Base-by-base conservation (phyloP, 345 rosid genomes). In the Sapria himalayana region DNA sequence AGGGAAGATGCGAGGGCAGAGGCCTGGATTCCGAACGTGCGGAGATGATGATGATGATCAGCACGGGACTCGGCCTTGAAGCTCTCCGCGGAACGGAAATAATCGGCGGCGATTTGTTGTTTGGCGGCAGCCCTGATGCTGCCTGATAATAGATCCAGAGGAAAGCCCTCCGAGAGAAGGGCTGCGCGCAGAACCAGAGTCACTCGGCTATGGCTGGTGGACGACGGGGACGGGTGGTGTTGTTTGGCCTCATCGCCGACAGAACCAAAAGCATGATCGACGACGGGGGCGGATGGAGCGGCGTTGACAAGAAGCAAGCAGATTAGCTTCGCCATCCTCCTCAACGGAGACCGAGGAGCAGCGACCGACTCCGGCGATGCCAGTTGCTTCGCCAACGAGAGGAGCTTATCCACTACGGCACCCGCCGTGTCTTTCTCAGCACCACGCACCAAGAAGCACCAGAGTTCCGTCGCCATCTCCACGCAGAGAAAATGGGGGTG, bases 401-500 rank as follows among this genome's bases (percentile, higher is more conserved):
- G 66, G 49, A 81, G 64, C 44, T 76, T 63, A 48, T 60, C 55
- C 25, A 69, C 45, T 56, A 76, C 53, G 43, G 15, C 54, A 29
- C 57, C 58, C 44, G 58, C 69, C 48, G 59, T 50, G 49, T 66
- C 66, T 15, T 34, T 53, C 46, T 70, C 71, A 64, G 80, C 76
- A 58, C 74, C 58, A 24, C 80, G 67, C 49, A 67, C 49, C 62
- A 74, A 47, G 54, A 86, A 89, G 71, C 93, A 67, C 85, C 79
- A 76, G 29, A 89, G 77, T 48, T 89, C 98, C 71, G 61, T 44
- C 19, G 76, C 59, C 41, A 74, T 65, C 64, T 89, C 91, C 69
- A 69, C 61, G 53, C 98, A 82, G 49, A 79, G 71, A 54, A 61
- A 62, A 58, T 89, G 85, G 33, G 93, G 91, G 59, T 89, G 93